These are phyloP conservation scores for Agastache rugosa DNA, from an alignment of 257 asterid species.

Conservation along the genomic window DNA sequence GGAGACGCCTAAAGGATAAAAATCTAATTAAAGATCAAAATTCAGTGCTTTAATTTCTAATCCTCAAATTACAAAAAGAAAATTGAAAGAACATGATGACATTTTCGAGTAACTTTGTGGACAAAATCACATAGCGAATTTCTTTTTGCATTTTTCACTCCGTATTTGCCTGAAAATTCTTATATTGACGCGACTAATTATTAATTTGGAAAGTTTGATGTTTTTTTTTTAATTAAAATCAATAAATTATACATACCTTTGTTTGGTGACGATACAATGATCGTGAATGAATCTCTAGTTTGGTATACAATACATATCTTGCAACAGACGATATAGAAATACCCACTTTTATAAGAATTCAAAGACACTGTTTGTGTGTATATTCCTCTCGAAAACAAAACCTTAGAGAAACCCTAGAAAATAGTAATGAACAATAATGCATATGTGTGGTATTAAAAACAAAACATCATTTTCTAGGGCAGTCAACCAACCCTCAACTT, in stretches of 20 bases:
- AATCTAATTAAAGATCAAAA: too few relatives aligned
- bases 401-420: neutral
- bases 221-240: neutral
- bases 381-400: neutral
- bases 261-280: too few relatives aligned
- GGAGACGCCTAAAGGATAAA: too few relatives aligned
- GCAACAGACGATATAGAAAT: too few relatives aligned
- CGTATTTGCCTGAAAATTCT: neutral
- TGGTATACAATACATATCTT: neutral
- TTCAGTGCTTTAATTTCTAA: too few relatives aligned
- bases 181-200: neutral
- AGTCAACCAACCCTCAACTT: conserved; percentile 15
- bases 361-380: too few relatives aligned
- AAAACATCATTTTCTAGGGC: conserved; percentile 29
- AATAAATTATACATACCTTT: neutral
- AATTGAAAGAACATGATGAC: neutral
- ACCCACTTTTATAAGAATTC: too few relatives aligned
- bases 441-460: conserved; percentile 18
- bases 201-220: neutral
- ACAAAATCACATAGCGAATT: neutral
- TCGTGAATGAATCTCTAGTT: neutral
- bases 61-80: neutral
- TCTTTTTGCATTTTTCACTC: neutral
- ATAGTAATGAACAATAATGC: conserved; percentile 5
- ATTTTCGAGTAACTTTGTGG: neutral